These are phyloP conservation scores for Spiromastix sp. DNA, from an alignment of 2,329 filamentous ascomycete species.

Conservation along the genomic window DNA sequence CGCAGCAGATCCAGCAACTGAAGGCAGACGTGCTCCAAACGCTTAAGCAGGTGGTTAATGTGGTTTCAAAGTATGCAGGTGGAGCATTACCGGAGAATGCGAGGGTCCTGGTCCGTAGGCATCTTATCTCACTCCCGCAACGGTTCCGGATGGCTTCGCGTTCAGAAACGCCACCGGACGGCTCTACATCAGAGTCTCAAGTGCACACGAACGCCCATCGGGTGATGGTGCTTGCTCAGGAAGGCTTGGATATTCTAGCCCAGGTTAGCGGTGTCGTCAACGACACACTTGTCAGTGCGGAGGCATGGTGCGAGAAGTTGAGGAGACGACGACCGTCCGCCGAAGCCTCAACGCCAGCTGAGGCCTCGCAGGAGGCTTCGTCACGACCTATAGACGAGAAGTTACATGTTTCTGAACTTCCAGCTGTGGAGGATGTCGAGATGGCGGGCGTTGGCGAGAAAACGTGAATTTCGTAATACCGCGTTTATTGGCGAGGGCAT, in stretches of 20 bases:
- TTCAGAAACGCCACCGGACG: slow-evolving; percentile 25
- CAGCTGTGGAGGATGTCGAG: slow-evolving; percentile 20
- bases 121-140: slow-evolving; percentile 74
- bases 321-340: slow-evolving; percentile 38
- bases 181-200: slow-evolving; percentile 27
- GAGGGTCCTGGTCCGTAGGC: slow-evolving; percentile 66
- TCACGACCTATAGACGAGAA: slow-evolving; percentile 8
- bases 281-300: slow-evolving; percentile 79
- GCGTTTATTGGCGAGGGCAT: too few relatives aligned
- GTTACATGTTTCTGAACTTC: slow-evolving; percentile 13
- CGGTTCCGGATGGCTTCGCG: slow-evolving; percentile 66
- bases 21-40: slow-evolving; percentile 65
- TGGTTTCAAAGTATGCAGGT: slow-evolving; percentile 84
- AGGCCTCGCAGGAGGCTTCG: background rate
- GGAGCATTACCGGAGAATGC: slow-evolving; percentile 86
- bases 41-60: slow-evolving; percentile 69
- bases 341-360: background rate
- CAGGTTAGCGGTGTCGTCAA: slow-evolving; percentile 83
- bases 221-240: slow-evolving; percentile 75
- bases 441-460: slow-evolving; percentile 26
- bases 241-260: slow-evolving; percentile 87
- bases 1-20: slow-evolving; percentile 51
- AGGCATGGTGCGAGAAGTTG: slow-evolving; percentile 78
- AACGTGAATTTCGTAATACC: slow-evolving; percentile 15
- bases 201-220: slow-evolving; percentile 55